Base-by-base conservation (phyloP, 2,329 filamentous ascomycete species). In the Trichoderma lentiforme region DNA sequence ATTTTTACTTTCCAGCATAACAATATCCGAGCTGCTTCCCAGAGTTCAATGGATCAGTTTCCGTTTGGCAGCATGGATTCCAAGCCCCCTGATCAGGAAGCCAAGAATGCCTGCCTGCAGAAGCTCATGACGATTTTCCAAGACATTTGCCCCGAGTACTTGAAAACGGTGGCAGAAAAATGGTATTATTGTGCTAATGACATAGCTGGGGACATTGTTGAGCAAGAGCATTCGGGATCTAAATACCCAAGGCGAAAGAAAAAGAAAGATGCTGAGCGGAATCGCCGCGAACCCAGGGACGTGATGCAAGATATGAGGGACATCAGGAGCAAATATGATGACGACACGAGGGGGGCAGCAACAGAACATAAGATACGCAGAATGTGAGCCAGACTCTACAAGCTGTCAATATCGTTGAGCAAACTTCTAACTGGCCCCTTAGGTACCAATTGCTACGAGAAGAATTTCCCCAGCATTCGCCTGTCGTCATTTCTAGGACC, bases 131-230 rank as follows among this genome's bases (percentile, higher is more conserved):
- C 71, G 5, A 62, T 86, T 9, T 86, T 87, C 71, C 84, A 85
- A 0, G 82, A 87, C 53, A 84, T 87, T 2, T 86, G 83, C 71
- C 79, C 76, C 0, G 72, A 80, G 0, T 83, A 82, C 69, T 76
- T 87, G 14, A 71, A 76, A 6, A 60, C 72, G 5, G 70, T 82
- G 5, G 77, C 77, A 3, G 36, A 68, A 0, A 72, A 78, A 34
- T 69, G 81, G 6, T 51, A 32, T 2, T 80, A 82, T 72, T 66
- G 81, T 51, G 18, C 79, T 3, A 76, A 80, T 4, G 70, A 70
- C 0, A 75, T 83, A 32, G 80, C 86, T 51, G 75, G 78, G 51
- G 62, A 75, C 32, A 80, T 88, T 15, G 73, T 86, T 14, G 82
- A 85, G 64, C 75, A 80, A 5, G 73, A 78, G 32, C 85, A 86